Evolutionary conservation across 192 early-diverging fungal genomes (phyloP), one percentile per base, ranked within the genome.

Genomic region (Podila horticola): DNA sequence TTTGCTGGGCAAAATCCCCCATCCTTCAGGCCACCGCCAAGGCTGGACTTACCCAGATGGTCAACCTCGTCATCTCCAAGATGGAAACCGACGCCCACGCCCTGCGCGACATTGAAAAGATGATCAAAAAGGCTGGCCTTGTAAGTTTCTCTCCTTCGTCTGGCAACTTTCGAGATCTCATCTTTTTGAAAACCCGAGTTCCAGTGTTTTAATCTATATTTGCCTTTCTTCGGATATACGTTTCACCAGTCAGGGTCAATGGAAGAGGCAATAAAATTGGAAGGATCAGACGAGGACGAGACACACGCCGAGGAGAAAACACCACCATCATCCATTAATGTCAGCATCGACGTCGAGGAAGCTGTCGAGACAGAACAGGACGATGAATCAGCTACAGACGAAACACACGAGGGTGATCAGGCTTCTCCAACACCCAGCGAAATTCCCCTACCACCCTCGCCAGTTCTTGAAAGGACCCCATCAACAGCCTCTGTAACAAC

Each of bases 1-100:
- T 64, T 74, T 85, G 84, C 71, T 85, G 72, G 69, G 75, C 84
- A 51, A 85, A 82, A 28, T 74, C 69, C 22, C 71, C 74, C 22
- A 72, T 85, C 33, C 71, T 81, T 22, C 84, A 83, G 67, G 84
- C 84, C 10, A 85, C 84, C 45, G 84, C 84, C 41, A 85, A 85
- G 41, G 84, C 79, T 17, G 84, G 82, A 69, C 72, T 85, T 29
- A 85, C 84, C 19, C 84, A 85, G 66, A 85, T 85, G 67, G 75
- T 82, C 38, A 85, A 85, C 69, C 52, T 83, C 29, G 74, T 85
- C 60, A 82, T 85, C 55, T 71, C 84, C 49, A 71, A 72, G 30
- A 79, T 76, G 66, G 82, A 85, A 63, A 82, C 75, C 13, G 74
- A 84, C 36, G 82, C 82, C 24, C 71, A 77, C 38, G 33, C 67